phyloP scores from a whole-genome alignment of 2,329 filamentous ascomycete genomes.

The Xylaria hypoxylon region DNA sequence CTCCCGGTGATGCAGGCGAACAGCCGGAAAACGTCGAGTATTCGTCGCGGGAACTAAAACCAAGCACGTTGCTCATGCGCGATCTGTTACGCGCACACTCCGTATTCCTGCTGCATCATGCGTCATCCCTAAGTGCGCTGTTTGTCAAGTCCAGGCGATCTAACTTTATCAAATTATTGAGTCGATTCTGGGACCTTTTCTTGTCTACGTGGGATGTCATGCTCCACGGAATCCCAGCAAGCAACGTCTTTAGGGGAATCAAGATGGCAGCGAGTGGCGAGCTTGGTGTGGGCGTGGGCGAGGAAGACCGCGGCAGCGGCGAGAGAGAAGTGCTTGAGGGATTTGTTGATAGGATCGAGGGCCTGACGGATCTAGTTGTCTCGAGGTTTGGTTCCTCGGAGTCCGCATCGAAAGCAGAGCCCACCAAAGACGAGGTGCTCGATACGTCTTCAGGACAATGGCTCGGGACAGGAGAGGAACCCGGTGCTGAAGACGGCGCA shows the following conservation, averaged over 20 bases:
- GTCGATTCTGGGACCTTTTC: constrained; percentile 82
- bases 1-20: constrained; percentile 51
- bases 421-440: constrained; percentile 44
- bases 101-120: constrained; percentile 90
- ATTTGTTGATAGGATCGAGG: constrained; percentile 81
- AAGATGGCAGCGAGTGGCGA: constrained; percentile 92
- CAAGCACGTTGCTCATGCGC: constrained; percentile 78
- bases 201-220: constrained; percentile 86
- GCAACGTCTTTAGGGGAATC: constrained; percentile 82
- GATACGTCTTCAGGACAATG: constrained; percentile 62
- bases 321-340: constrained; percentile 94
- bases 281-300: constrained; percentile 91
- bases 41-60: constrained; percentile 90
- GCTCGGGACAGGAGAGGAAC: constrained; percentile 78
- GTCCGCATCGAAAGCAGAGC: constrained; percentile 49
- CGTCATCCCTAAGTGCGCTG: constrained; percentile 76
- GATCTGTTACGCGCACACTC: constrained; percentile 86
- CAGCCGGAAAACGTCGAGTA: constrained; percentile 73
- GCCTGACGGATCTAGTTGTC: constrained; percentile 87
- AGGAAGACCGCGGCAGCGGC: constrained; percentile 93
- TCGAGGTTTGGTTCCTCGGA: constrained; percentile 77
- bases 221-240: constrained; percentile 87
- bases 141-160: constrained; percentile 72
- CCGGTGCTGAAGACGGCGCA: constrained; percentile 80
- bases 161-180: constrained; percentile 78